These are phyloP conservation scores for Xylaria bambusicola DNA, from an alignment of 495 filamentous ascomycete species.

Conservation along the genomic window DNA sequence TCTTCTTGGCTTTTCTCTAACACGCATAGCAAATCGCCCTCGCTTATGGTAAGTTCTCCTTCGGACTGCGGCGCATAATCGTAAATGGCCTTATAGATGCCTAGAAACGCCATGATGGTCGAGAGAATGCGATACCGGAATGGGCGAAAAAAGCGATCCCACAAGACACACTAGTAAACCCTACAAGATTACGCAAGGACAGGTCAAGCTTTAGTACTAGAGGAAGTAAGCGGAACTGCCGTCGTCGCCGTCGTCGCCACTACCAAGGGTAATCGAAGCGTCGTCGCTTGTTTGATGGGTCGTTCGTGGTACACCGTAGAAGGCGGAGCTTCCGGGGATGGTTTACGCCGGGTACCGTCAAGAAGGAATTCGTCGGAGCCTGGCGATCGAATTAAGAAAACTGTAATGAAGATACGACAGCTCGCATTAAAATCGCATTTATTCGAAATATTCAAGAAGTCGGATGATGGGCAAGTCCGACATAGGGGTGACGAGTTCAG, in stretches of 20 bases:
- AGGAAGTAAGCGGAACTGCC: not conserved
- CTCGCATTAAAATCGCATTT: slow-evolving; percentile 5
- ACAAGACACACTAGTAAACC: not conserved
- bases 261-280: not conserved
- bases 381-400: not conserved
- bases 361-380: slow-evolving; percentile 11
- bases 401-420: not conserved
- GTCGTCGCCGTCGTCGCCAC: not conserved
- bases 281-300: not conserved
- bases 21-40: slow-evolving; percentile 90
- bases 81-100: slow-evolving; percentile 89
- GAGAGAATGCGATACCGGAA: slow-evolving; percentile 2
- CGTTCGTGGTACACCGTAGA: slow-evolving; percentile 9
- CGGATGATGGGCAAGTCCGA: not conserved
- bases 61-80: slow-evolving; percentile 90
- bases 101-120: slow-evolving; percentile 72
- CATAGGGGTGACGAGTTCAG: not conserved
- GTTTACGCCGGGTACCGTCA: not conserved
- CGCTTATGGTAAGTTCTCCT: slow-evolving; percentile 81
- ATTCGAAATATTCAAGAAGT: not conserved
- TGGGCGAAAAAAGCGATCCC: not conserved
- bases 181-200: not conserved
- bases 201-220: not conserved
- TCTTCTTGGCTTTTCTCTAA: slow-evolving; percentile 88
- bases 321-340: slow-evolving; percentile 15